Base-by-base conservation (phyloP, 306 rosid genomes). In the Abrus pulchellus region DNA sequence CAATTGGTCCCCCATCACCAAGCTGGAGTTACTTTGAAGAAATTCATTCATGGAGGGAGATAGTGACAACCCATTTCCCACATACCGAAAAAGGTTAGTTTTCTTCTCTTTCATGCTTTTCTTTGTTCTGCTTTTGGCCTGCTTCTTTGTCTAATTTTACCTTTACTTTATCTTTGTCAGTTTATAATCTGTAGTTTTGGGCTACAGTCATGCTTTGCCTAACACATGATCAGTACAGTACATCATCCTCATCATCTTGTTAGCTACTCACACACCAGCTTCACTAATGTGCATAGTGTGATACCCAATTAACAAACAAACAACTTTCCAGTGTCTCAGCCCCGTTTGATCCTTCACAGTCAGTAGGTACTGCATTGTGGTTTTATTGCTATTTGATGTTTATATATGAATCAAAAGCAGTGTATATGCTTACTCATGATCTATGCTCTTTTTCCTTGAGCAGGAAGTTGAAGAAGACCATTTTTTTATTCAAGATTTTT, bases 21-120 rank as follows among this genome's bases (percentile, higher is more conserved):
- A 90, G 87, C 83, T 87, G 91, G 84, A 92, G 57, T 85, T 85
- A 75, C 89, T 85, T 82, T 89, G 93, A 86, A 84, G 83, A 75
- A 83, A 48, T 66, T 84, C 85, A 86, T 79, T 82, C 87, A 72
- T 72, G 78, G 82, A 83, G 83, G 85, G 72, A 83, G 98, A 91
- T 87, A 80, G 90, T 75, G 96, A 93, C 98, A 78, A 74, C 78
- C 89, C 97, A 57, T 90, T 86, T 92, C 97, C 87, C 99, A 90
- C 86, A 88, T 87, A 88, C 86, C 95, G 87, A 90, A 90, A 95
- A 95, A 95, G 97, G 97, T 89, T 57, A 59, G 88, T 85, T 89
- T 87, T 64, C 79, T 73, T 74, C 74, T 73, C 83, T 76, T 86
- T 73, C 82, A 69, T 83, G 77, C 88, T 64, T 85, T 87, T 82